Conservation (phyloP, 2,329 filamentous ascomycete genomes). For the Aureobasidium melanogenum region DNA sequence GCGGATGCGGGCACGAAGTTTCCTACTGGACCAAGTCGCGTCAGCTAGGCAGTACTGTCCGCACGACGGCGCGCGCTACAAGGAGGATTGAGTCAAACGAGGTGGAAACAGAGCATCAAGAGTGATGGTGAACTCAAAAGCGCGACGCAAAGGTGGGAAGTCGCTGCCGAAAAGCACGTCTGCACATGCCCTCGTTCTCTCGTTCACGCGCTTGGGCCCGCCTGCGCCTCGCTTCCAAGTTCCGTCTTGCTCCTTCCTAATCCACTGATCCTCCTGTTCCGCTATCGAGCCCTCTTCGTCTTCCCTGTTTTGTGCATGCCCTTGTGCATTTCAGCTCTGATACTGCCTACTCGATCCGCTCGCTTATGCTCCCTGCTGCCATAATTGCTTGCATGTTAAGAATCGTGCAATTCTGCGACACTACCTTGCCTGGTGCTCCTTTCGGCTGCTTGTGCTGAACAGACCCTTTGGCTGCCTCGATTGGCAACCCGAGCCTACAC, state of each 20-base stretch:
- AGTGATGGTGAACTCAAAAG: conserved; percentile 7
- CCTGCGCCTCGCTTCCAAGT: background rate
- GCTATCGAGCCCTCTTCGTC: background rate
- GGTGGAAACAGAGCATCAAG: background rate
- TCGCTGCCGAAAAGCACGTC: conserved; percentile 6
- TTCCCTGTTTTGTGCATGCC: background rate
- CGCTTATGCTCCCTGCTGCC: background rate
- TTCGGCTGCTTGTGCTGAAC: background rate
- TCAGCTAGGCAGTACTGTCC: background rate
- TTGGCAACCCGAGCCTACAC: conserved; percentile 2
- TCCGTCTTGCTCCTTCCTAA: background rate
- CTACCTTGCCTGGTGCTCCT: background rate
- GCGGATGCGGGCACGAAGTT: background rate
- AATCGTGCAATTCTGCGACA: background rate
- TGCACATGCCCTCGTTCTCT: conserved; percentile 1
- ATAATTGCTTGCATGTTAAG: background rate
- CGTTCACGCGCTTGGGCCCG: background rate
- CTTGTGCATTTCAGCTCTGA: background rate
- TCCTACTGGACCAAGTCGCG: background rate
- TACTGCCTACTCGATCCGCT: background rate
- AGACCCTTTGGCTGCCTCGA: conserved; percentile 1
- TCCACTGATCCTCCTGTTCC: background rate
- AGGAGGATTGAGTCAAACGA: background rate
- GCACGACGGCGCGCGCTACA: background rate
- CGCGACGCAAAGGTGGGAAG: conserved; percentile 1